Evolutionary conservation across 805 yeast species (phyloP).

Genomic region (Torulaspora gathmanii): DNA sequence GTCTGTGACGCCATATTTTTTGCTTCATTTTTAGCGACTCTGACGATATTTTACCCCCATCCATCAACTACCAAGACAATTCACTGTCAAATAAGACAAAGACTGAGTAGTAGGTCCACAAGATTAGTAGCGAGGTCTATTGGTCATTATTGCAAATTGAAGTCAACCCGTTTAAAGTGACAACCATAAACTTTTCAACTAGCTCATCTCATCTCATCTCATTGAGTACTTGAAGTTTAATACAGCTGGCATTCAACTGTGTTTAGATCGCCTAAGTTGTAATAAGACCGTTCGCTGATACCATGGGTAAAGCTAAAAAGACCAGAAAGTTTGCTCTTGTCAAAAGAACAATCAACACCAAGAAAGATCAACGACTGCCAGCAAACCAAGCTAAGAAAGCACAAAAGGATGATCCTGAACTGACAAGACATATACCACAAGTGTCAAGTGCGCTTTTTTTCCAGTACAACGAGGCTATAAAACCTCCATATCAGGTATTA

Average conservation of each 20-base stretch:
- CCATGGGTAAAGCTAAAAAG: conserved; percentile 95
- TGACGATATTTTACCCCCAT: too few relatives aligned
- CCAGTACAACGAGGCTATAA: conserved; percentile 88
- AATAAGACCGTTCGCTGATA: background rate
- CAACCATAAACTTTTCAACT: background rate
- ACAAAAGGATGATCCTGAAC: conserved; percentile 65
- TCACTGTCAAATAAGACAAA: too few relatives aligned
- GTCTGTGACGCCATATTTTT: conserved; percentile 86
- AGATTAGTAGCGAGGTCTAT: too few relatives aligned
- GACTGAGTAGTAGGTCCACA: too few relatives aligned
- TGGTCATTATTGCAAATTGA: background rate
- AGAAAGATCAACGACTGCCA: conserved; percentile 62
- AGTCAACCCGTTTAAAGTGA: background rate
- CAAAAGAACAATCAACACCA: conserved; percentile 66
- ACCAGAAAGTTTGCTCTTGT: conserved; percentile 95
- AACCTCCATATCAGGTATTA: conserved; percentile 96
- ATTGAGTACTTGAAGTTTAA: background rate
- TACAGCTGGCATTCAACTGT: background rate
- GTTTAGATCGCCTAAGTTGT: background rate
- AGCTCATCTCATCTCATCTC: conserved; percentile 9
- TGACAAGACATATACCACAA: conserved; percentile 76
- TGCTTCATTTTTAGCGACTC: conserved; percentile 12
- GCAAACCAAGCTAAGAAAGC: conserved; percentile 38
- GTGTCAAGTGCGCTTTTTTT: conserved; percentile 93
- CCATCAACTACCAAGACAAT: too few relatives aligned